phyloP scores from a whole-genome alignment of 2,329 filamentous ascomycete genomes.

The Hypomyces perniciosus region DNA sequence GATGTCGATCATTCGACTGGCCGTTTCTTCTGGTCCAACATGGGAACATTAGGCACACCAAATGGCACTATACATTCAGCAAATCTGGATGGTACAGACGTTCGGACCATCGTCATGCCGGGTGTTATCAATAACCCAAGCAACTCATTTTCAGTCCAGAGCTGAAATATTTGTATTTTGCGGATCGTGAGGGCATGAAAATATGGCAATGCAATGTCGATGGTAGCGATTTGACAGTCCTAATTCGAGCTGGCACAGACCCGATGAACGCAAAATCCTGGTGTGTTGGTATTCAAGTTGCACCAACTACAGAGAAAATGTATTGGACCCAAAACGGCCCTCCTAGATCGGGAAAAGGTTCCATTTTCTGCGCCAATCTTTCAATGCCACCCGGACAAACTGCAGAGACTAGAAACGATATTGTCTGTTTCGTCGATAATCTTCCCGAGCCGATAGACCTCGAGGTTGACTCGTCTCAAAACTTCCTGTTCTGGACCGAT shows the following conservation, averaged over 20 bases:
- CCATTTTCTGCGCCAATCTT: slow-evolving; percentile 46
- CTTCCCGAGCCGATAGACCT: slow-evolving; percentile 54
- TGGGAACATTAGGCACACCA: slow-evolving; percentile 35
- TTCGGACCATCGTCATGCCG: slow-evolving; percentile 34
- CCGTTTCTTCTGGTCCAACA: slow-evolving; percentile 45
- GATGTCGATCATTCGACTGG: slow-evolving; percentile 26
- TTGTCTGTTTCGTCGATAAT: slow-evolving; percentile 35
- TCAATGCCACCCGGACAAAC: slow-evolving; percentile 29
- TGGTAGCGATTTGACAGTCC: slow-evolving; percentile 31
- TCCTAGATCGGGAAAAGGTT: slow-evolving; percentile 43
- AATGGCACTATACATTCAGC: slow-evolving; percentile 39
- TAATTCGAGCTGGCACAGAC: slow-evolving; percentile 32
- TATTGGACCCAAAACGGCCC: slow-evolving; percentile 58
- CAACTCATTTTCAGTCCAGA: slow-evolving; percentile 31
- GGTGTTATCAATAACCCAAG: slow-evolving; percentile 43
- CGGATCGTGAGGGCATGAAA: slow-evolving; percentile 38
- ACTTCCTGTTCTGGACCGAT: slow-evolving; percentile 54
- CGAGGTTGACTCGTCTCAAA: slow-evolving; percentile 41
- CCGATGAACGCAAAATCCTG: slow-evolving; percentile 28
- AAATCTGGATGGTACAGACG: slow-evolving; percentile 44
- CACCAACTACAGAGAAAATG: slow-evolving; percentile 35
- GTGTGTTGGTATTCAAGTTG: slow-evolving; percentile 52
- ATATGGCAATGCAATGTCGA: slow-evolving; percentile 35
- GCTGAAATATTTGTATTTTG: slow-evolving; percentile 33
- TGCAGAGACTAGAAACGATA: slow-evolving; percentile 33